A percentile compares a stretch with the other conserved stretches of the same genome.
These are phyloP conservation scores for Prototheca stagnorum DNA, from an alignment of 163 green algal genomes.

Conservation along the genomic window DNA sequence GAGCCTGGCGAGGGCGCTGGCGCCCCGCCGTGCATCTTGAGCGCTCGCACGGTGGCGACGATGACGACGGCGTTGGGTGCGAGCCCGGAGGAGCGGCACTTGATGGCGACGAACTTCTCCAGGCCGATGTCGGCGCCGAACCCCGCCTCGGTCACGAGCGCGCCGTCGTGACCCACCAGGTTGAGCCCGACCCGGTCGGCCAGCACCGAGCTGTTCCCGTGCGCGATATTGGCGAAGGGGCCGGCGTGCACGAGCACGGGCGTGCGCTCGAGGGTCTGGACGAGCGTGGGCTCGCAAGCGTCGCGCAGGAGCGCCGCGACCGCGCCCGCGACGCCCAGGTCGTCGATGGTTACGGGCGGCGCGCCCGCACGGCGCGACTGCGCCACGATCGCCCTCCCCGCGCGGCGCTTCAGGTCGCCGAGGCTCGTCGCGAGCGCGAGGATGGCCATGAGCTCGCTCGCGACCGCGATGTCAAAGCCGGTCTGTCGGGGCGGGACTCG, in stretches of 20 bases:
- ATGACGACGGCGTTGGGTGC: slow-evolving; percentile 66
- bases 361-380: slow-evolving; percentile 38
- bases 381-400: slow-evolving; percentile 82
- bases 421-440: slow-evolving; percentile 72
- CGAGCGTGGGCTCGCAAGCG: slow-evolving; percentile 83
- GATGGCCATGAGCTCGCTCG: slow-evolving; percentile 90
- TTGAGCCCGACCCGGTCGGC: slow-evolving; percentile 87
- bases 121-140: slow-evolving; percentile 96
- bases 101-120: slow-evolving; percentile 99
- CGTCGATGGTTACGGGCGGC: slow-evolving; percentile 79
- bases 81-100: slow-evolving; percentile 68
- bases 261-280: slow-evolving; percentile 93
- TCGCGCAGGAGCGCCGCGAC: slow-evolving; percentile 95
- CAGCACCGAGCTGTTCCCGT: slow-evolving; percentile 86
- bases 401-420: slow-evolving; percentile 74
- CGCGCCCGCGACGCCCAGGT: slow-evolving; percentile 84
- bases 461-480: slow-evolving; percentile 93
- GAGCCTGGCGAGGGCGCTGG: slow-evolving; percentile 64
- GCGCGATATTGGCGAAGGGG: slow-evolving; percentile 98
- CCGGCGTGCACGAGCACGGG: slow-evolving; percentile 86
- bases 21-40: slow-evolving; percentile 97
- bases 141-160: slow-evolving; percentile 84
- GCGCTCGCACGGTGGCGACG: slow-evolving; percentile 86
- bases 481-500: no score
- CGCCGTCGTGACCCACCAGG: slow-evolving; percentile 70